These are phyloP conservation scores for Aureobasidium musti DNA, from an alignment of 2,329 filamentous ascomycete species.

Conservation along the genomic window DNA sequence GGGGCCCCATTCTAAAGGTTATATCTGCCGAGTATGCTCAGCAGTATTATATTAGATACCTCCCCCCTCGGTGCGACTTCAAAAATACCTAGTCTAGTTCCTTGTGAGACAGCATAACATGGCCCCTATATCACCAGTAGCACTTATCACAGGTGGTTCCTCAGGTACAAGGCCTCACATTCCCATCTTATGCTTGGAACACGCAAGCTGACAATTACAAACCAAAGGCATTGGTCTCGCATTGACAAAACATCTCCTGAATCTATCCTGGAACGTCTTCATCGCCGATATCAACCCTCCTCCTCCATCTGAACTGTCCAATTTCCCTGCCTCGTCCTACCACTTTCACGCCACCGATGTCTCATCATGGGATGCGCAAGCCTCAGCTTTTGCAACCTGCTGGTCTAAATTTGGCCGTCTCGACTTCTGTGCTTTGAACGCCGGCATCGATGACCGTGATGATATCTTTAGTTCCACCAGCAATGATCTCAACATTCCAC, in stretches of 20 bases:
- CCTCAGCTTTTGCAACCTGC: conserved; percentile 35
- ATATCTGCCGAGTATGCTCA: not conserved
- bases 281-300: conserved; percentile 50
- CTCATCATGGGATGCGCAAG: conserved; percentile 38
- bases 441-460: conserved; percentile 43
- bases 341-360: conserved; percentile 42
- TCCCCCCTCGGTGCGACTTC: not conserved
- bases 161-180: conserved; percentile 36
- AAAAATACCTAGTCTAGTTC: not conserved
- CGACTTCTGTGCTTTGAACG: conserved; percentile 41
- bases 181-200: not conserved
- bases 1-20: not conserved
- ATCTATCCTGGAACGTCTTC: conserved; percentile 46
- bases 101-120: not conserved
- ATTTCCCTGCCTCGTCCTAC: conserved; percentile 34
- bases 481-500: conserved; percentile 33
- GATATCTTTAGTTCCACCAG: conserved; percentile 40
- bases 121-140: conserved; percentile 37
- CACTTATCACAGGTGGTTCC: conserved; percentile 50
- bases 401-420: conserved; percentile 35
- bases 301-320: conserved; percentile 29
- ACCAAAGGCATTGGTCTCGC: conserved; percentile 46
- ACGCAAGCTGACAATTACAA: not conserved
- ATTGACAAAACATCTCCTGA: conserved; percentile 47
- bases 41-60: not conserved